Evolutionary conservation across 495 filamentous ascomycete genomes (phyloP).

Genomic region (Aspergillus egyptiacus): DNA sequence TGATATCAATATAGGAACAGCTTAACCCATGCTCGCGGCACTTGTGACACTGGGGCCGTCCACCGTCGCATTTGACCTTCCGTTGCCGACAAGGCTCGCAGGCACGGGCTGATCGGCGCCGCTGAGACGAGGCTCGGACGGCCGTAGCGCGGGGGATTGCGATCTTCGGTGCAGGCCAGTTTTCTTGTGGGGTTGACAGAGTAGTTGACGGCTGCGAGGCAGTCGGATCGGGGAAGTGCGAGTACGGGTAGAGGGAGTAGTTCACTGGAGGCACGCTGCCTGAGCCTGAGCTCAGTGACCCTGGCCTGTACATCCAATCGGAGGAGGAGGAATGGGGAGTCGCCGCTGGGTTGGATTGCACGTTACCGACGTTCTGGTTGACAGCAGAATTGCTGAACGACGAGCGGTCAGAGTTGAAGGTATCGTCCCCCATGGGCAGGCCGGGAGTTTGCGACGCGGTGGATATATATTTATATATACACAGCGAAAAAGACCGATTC

Average conservation of each 20-base stretch:
- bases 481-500: too few relatives aligned
- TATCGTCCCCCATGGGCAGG: slow-evolving; percentile 2
- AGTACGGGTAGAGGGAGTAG: neutral
- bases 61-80: slow-evolving; percentile 57
- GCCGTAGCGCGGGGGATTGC: slow-evolving; percentile 28
- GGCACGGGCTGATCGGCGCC: slow-evolving; percentile 45
- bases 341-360: neutral
- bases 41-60: slow-evolving; percentile 47
- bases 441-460: neutral
- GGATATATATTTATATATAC: too few relatives aligned
- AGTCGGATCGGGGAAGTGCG: neutral
- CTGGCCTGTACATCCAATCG: slow-evolving; percentile 11
- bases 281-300: neutral
- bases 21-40: slow-evolving; percentile 44
- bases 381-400: neutral
- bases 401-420: neutral
- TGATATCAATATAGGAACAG: slow-evolving; percentile 52
- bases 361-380: neutral
- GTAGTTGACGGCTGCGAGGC: slow-evolving; percentile 1
- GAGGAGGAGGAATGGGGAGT: neutral
- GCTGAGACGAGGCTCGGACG: slow-evolving; percentile 5
- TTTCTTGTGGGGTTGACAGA: slow-evolving; percentile 3
- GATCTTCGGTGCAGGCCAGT: slow-evolving; percentile 20
- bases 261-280: neutral
- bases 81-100: slow-evolving; percentile 70